Evolutionary conservation across 768 basidiomycete species (phyloP), one percentile per base, ranked within the genome.

Genomic region (Auricularia heimuer): DNA sequence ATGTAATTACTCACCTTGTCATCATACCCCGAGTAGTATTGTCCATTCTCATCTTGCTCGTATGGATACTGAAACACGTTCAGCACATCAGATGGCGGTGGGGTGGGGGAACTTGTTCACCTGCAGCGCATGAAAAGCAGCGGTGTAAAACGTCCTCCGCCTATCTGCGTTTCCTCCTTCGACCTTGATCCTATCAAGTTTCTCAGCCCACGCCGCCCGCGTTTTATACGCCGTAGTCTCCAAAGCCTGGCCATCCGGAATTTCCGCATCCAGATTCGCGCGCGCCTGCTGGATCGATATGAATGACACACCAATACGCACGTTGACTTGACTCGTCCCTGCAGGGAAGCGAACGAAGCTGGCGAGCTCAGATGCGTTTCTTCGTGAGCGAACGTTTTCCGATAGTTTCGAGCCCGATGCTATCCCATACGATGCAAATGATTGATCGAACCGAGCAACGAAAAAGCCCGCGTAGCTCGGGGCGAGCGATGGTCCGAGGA

Each of bases 21-120:
- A 64, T 89, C 86, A 65, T 92, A 92, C 0, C 83, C 91, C 4
- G 90, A 92, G 73, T 88, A 93, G 72, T 92, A 92, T 6, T 70
- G 71, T 3, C 82, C 82, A 45, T 80, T 76, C 71, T 92, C 90
- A 67, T 81, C 77, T 66, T 88, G 83, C 70, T 92, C 89, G 69
- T 86, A 88, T 0, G 91, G 91, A 68, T 90, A 92, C 84, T 92
- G 73, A 0, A 70, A 62, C 3, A 63, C 60, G 42, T 42, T 21
- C 4, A 54, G 14, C 42, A 34, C 16, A 14, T 34, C 1, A 47
- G 8, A 18, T 6, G 37, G 63, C 3, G 54, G 44, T 62, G 3
- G 16, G 6, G n/a, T n/a, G n/a, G n/a, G n/a, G n/a, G n/a, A 29
- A 47, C 42, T 45, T 65, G 68, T 67, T 10, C 45, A 84, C 85